Percentiles rank a stretch among this genome's conserved stretches.
Evolutionary conservation across 805 yeast genomes (phyloP).

Genomic region (Barnettozyma vustinii): DNA sequence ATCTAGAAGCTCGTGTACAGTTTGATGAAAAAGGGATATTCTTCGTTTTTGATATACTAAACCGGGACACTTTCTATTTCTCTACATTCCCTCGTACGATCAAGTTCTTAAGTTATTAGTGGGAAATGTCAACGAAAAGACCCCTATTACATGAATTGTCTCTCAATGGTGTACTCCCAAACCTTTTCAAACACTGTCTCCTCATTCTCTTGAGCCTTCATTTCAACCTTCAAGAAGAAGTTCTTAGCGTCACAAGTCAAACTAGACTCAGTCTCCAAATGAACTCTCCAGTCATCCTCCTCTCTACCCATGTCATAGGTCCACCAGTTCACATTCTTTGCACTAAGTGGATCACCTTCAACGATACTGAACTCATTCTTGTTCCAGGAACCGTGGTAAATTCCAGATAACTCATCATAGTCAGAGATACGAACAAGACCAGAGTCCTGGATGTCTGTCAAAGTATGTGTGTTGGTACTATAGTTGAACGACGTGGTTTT

Average conservation of each 20-base stretch:
- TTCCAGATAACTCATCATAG: constrained; percentile 30
- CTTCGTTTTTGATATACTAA: too few relatives aligned
- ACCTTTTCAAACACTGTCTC: constrained; percentile 28
- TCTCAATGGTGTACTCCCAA: constrained; percentile 32
- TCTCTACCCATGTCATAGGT: constrained; percentile 37
- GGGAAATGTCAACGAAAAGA: too few relatives aligned
- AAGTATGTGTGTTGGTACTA: constrained; percentile 16
- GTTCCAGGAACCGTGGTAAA: constrained; percentile 36
- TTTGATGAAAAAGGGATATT: too few relatives aligned
- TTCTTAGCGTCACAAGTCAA: constrained; percentile 29
- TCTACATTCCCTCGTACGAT: too few relatives aligned
- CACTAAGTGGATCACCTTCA: constrained; percentile 35
- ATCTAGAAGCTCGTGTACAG: too few relatives aligned
- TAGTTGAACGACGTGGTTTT: constrained; percentile 19
- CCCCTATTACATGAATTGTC: constrained; percentile 25
- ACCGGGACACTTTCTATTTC: too few relatives aligned
- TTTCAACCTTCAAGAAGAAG: constrained; percentile 29
- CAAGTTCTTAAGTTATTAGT: too few relatives aligned
- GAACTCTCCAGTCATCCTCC: constrained; percentile 32
- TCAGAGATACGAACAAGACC: constrained; percentile 31
- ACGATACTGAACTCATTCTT: constrained; percentile 34
- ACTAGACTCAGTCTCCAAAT: constrained; percentile 27
- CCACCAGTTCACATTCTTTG: constrained; percentile 35
- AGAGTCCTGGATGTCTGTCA: constrained; percentile 27
- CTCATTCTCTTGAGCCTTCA: constrained; percentile 33